Conservation (phyloP, 106 monocot genomes). For the Apostasia shenzhenica region DNA sequence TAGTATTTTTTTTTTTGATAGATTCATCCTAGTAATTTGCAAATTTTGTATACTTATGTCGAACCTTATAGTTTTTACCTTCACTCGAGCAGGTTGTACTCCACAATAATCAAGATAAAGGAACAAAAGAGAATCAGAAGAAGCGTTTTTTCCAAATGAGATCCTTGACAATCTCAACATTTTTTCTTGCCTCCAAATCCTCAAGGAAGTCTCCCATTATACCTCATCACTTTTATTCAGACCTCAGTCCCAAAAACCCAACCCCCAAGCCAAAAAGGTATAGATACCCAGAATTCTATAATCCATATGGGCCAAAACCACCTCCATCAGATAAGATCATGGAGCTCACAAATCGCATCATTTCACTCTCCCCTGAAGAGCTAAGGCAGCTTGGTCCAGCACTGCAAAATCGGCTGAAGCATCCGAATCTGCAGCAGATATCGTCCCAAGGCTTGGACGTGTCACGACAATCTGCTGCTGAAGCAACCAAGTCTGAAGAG, state of each 20-base stretch:
- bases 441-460: slow-evolving; percentile 45
- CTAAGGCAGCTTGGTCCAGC: slow-evolving; percentile 62
- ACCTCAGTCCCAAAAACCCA: slow-evolving; percentile 22
- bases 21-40: too few species aligned
- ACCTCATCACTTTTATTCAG: slow-evolving; percentile 20
- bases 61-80: too few species aligned
- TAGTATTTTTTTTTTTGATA: too few species aligned
- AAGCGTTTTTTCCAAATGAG: background rate
- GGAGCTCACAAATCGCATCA: slow-evolving; percentile 75
- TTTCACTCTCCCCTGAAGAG: slow-evolving; percentile 59
- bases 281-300: slow-evolving; percentile 71
- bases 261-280: slow-evolving; percentile 48
- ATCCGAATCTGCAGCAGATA: slow-evolving; percentile 49
- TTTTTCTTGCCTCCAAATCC: background rate
- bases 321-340: slow-evolving; percentile 74
- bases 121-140: too few species aligned
- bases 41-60: too few species aligned
- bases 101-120: too few species aligned
- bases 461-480: slow-evolving; percentile 24
- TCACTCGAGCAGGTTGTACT: too few species aligned
- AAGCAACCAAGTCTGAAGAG: slow-evolving; percentile 45
- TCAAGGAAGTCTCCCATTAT: background rate
- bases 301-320: slow-evolving; percentile 74
- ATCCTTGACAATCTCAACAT: background rate
- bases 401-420: slow-evolving; percentile 45